A percentile compares a stretch with the other conserved stretches of the same genome.
phyloP scores from a whole-genome alignment of 2,329 filamentous ascomycete species.

The Epichloe baconii region DNA sequence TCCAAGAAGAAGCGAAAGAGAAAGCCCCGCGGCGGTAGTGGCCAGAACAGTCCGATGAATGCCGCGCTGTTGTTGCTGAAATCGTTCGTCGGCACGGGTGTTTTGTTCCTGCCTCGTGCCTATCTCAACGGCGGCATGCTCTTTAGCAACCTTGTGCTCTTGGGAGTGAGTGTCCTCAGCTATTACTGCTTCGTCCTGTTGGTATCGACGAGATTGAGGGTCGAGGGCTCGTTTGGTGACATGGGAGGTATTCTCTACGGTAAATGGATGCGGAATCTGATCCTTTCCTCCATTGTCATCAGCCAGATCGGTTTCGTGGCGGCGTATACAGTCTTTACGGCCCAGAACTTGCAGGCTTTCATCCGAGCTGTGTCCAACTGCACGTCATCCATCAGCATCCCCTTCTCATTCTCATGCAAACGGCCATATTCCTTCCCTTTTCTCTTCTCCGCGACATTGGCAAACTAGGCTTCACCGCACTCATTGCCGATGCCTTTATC shows the following conservation, averaged over 20 bases:
- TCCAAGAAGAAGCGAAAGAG: constrained; percentile 61
- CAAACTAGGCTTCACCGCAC: constrained; percentile 88
- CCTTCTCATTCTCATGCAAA: constrained; percentile 88
- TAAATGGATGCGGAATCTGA: constrained; percentile 75
- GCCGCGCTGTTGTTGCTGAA: constrained; percentile 82
- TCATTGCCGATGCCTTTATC: constrained; percentile 91
- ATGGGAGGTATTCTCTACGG: constrained; percentile 90
- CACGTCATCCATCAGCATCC: constrained; percentile 71
- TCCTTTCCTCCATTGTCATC: constrained; percentile 83
- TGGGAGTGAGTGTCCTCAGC: constrained; percentile 72
- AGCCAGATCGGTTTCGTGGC: constrained; percentile 92
- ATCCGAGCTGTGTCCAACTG: constrained; percentile 85
- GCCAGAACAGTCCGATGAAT: constrained; percentile 65
- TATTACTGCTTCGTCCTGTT: constrained; percentile 97
- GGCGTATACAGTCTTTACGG: constrained; percentile 93
- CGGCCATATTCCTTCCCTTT: constrained; percentile 88
- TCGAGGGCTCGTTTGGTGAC: constrained; percentile 94
- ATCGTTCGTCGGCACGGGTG: constrained; percentile 94
- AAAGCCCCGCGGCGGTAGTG: constrained; percentile 58
- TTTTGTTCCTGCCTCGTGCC: constrained; percentile 82
- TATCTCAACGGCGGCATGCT: constrained; percentile 96
- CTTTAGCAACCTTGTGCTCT: constrained; percentile 85
- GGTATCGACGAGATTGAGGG: constrained; percentile 69
- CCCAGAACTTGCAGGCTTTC: constrained; percentile 90
- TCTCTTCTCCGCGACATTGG: constrained; percentile 92